Evolutionary conservation across 345 rosid species (phyloP), one percentile per base, ranked within the genome.

Genomic region (Populus davidiana): DNA sequence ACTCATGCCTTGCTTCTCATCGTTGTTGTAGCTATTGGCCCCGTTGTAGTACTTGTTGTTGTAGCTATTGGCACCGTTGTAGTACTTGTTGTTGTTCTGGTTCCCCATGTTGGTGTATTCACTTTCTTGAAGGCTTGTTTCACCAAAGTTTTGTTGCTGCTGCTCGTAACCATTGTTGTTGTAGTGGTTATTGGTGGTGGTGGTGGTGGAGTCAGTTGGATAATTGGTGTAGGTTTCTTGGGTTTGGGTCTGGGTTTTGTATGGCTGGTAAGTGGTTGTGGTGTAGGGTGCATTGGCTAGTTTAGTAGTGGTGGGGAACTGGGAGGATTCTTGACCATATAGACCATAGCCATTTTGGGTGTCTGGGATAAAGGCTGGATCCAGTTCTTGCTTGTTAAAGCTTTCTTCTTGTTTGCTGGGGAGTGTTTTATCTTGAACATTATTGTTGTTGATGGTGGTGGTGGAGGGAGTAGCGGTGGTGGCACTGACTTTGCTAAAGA

Each of bases 301-400:
- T 33, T 70, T 70, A 11, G 76, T 77, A 72, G 84, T 67, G 50
- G 86, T 81, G 31, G 85, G 77, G 71, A 78, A 61, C 29, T 72
- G 80, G 54, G 70, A 59, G 7, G 84, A 62, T 35, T 78, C 86
- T 7, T 82, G 89, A 11, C 90, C 88, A 21, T 88, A 88, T 5
- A 88, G 84, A 27, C 93, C 93, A 6, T 88, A 90, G 29, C 86
- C 88, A 54, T 84, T 86, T 59, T 78, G 75, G 77, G 88, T 78
- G 78, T 90, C 83, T 0, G 77, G 89, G 69, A 84, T 17, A 56
- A 89, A 89, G 49, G 73, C 74, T 23, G 83, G 83, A 18, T 85
- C 84, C 35, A 70, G 67, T n/a, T 80, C 80, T 71, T 78, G 78
- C 10, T 79, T 72, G 62, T 36, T 77, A 17, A 52, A 41, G 23